phyloP scores from a whole-genome alignment of 768 basidiomycete species.

The Phylloporus sp. region DNA sequence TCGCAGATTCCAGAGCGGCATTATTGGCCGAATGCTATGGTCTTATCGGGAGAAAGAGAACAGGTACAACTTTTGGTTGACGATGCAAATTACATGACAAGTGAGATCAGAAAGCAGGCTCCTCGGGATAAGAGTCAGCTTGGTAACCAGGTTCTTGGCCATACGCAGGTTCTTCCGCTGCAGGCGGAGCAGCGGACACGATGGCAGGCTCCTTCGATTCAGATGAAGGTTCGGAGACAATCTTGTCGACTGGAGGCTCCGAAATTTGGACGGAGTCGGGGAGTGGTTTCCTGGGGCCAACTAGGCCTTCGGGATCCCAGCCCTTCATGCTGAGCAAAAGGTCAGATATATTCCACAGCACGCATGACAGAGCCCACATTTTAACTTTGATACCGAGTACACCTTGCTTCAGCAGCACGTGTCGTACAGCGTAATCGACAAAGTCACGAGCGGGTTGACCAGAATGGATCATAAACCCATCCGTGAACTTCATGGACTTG shows the following conservation, averaged over 20 bases:
- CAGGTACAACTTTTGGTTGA: constrained; percentile 15
- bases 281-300: constrained; percentile 88
- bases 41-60: constrained; percentile 2
- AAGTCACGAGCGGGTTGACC: constrained; percentile 97
- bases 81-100: constrained; percentile 15
- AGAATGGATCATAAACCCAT: constrained; percentile 99
- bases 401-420: constrained; percentile 97
- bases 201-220: constrained; percentile 74
- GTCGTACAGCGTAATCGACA: constrained; percentile 95
- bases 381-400: constrained; percentile 99
- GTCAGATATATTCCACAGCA: constrained; percentile 10
- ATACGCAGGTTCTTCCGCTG: constrained; percentile 46
- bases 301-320: constrained; percentile 84
- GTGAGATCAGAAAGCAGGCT: constrained; percentile 53
- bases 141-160: constrained; percentile 33
- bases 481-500: constrained; percentile 99
- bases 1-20: no score
- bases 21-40: neutral
- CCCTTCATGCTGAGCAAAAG: constrained; percentile 79
- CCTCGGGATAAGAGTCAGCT: constrained; percentile 43
- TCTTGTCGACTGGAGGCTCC: constrained; percentile 89
- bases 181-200: constrained; percentile 45
- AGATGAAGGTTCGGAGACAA: constrained; percentile 82
- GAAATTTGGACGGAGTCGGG: constrained; percentile 90
- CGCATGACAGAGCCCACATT: constrained; percentile 55